phyloP scores from a whole-genome alignment of 176 grass and related monocot species.

The Zea mays region Zm-B73-REFERENCE-NAM-5.0 NC_050100.1:186173001-186173500 shows the following conservation, averaged over 20 bases:
- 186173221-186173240: not conserved
- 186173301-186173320: not conserved
- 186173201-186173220: not conserved
- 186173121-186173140: not conserved
- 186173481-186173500: not conserved
- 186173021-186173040: not conserved
- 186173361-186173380: conserved; percentile 3
- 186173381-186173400: conserved; percentile 19
- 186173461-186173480: not conserved
- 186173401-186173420: conserved; percentile 2
- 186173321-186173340: not conserved
- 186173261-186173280: not conserved
- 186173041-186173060: not conserved
- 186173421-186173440: not conserved
- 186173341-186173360: conserved; percentile 1
- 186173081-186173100: not conserved
- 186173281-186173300: not conserved
- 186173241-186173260: not conserved
- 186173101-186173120: not conserved
- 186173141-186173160: not conserved
- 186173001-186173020: not conserved
- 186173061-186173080: not conserved
- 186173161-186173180: not conserved
- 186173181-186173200: not conserved
- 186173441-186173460: not conserved